Conservation (phyloP, 1,139 yeast genomes). For the Pichia sp. region DNA sequence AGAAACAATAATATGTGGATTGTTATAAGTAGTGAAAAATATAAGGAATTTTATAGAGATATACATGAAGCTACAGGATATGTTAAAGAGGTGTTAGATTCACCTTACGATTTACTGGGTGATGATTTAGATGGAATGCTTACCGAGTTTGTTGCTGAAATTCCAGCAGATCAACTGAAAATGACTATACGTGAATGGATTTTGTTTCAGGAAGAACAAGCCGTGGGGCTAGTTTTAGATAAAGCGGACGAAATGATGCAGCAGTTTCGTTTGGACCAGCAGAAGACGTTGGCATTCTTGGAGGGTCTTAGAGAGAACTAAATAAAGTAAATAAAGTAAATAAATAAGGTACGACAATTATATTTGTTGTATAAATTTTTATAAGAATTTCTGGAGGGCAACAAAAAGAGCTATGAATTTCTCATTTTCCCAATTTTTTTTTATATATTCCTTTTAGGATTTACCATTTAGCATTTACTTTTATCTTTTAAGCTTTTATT, state of each 20-base stretch:
- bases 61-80: conserved; percentile 24
- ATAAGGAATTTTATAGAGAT: conserved; percentile 16
- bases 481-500: too few species aligned
- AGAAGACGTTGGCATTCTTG: conserved; percentile 36
- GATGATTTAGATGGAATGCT: conserved; percentile 61
- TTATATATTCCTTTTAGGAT: too few species aligned
- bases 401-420: too few species aligned
- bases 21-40: conserved; percentile 10
- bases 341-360: too few species aligned
- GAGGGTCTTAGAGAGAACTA: conserved; percentile 5
- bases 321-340: background rate
- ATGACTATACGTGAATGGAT: conserved; percentile 74
- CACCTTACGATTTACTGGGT: conserved; percentile 24
- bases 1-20: conserved; percentile 15
- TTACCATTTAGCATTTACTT: too few species aligned
- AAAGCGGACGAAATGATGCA: conserved; percentile 40
- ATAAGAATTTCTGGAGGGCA: too few species aligned
- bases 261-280: conserved; percentile 38
- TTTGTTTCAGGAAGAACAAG: conserved; percentile 44
- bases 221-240: conserved; percentile 30
- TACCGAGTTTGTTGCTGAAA: conserved; percentile 55
- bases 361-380: too few species aligned
- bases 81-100: conserved; percentile 24
- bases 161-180: conserved; percentile 63
- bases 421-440: too few species aligned